A percentile compares a stretch with the other conserved stretches of the same genome.
phyloP scores from a whole-genome alignment of 345 rosid species.

The Salix dunnii region DNA sequence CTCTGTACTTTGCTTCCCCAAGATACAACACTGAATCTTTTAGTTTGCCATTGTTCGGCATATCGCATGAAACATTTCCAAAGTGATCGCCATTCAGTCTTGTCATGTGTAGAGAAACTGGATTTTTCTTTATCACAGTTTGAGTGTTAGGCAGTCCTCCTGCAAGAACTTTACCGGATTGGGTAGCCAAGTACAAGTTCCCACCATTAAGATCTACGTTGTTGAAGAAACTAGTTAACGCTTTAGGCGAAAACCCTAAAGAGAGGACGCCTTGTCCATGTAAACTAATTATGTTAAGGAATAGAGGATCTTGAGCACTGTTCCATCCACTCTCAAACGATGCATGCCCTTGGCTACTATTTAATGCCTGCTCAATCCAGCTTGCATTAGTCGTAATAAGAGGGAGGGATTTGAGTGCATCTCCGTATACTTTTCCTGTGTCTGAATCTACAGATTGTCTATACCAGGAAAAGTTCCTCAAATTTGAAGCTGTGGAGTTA shows the following conservation, averaged over 20 bases:
- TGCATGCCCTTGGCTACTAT: conserved; percentile 27
- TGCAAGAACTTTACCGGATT: conserved; percentile 26
- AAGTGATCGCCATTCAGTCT: conserved; percentile 1
- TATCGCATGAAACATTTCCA: conserved; percentile 22
- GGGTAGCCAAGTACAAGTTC: conserved; percentile 37
- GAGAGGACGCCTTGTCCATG: conserved; percentile 31
- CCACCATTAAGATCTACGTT: conserved; percentile 33
- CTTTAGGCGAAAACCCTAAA: conserved; percentile 34
- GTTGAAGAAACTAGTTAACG: conserved; percentile 14
- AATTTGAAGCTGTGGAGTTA: conserved; percentile 21
- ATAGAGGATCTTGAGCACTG: conserved; percentile 15
- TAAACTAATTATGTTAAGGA: conserved; percentile 29
- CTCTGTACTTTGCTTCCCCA: conserved; percentile 10
- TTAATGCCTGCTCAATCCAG: conserved; percentile 38
- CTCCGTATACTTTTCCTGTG: conserved; percentile 39
- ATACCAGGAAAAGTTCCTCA: conserved; percentile 24
- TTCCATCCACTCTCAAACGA: conserved; percentile 35
- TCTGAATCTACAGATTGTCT: conserved; percentile 31
- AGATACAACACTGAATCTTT: conserved; percentile 9
- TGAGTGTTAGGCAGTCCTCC: conserved; percentile 5
- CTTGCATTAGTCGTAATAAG: conserved; percentile 9
- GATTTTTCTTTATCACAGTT: conserved; percentile 2
- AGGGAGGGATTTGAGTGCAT: conserved; percentile 13
- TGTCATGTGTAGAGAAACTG: not conserved
- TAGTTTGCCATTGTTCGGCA: not conserved